Evolutionary conservation across 495 filamentous ascomycete genomes (phyloP).

Genomic region (Penicillium angulare): DNA sequence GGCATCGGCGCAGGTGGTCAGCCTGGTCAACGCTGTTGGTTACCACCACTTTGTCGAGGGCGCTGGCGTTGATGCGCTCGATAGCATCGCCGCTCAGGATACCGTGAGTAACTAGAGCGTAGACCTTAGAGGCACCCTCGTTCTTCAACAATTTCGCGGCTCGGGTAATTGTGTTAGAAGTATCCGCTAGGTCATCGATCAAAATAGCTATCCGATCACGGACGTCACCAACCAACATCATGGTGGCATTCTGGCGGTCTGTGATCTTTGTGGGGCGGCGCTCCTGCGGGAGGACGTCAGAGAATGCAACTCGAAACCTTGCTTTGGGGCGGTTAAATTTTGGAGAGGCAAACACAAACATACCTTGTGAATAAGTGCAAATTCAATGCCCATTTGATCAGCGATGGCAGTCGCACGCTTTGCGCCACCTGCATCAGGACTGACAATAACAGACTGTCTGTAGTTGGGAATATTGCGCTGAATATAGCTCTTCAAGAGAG

Average conservation of each 20-base stretch:
- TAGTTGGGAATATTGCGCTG: constrained; percentile 81
- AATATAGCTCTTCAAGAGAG: constrained; percentile 87
- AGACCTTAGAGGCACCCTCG: constrained; percentile 82
- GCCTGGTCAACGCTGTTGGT: constrained; percentile 92
- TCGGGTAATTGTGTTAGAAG: constrained; percentile 92
- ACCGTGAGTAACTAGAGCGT: constrained; percentile 90
- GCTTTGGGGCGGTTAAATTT: no score
- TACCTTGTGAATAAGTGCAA: constrained; percentile 98
- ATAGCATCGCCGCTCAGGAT: constrained; percentile 93
- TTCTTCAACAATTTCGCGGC: constrained; percentile 96
- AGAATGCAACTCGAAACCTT: neutral
- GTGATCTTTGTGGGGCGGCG: constrained; percentile 91
- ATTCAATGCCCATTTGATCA: constrained; percentile 85
- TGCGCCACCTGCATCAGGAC: constrained; percentile 93
- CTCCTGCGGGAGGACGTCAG: constrained; percentile 58
- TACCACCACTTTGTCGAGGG: constrained; percentile 86
- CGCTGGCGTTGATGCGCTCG: constrained; percentile 85
- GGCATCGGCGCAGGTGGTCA: constrained; percentile 70
- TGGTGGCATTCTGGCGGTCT: constrained; percentile 92
- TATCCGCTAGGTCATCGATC: constrained; percentile 93
- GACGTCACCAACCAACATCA: constrained; percentile 97
- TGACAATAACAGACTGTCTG: constrained; percentile 87
- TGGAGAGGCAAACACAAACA: no score
- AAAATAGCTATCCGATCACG: constrained; percentile 78
- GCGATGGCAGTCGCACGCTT: constrained; percentile 97